These are phyloP conservation scores for Silene coronaria DNA, from an alignment of 179 eudicot genomes.

Conservation along the genomic window DNA sequence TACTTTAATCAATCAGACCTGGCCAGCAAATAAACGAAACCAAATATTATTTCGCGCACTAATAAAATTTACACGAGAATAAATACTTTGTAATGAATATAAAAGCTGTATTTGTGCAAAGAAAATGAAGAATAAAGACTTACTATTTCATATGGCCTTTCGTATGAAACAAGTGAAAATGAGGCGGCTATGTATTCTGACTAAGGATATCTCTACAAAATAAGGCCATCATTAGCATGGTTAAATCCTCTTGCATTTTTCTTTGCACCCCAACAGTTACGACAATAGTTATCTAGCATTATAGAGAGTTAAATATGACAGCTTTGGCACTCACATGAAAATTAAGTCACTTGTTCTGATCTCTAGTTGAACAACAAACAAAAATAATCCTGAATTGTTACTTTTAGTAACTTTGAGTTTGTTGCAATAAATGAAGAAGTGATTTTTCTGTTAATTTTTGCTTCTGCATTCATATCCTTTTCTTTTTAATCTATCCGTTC, in stretches of 20 bases:
- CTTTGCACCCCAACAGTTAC: too few relatives aligned
- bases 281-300: too few relatives aligned
- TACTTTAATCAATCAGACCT: too few relatives aligned
- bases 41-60: too few relatives aligned
- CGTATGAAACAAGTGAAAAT: too few relatives aligned
- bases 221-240: background rate
- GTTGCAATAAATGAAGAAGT: constrained; percentile 3
- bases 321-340: background rate
- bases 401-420: constrained; percentile 1
- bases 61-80: too few relatives aligned
- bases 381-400: background rate
- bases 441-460: background rate
- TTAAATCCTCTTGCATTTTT: background rate
- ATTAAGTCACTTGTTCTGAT: background rate
- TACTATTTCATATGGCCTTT: too few relatives aligned
- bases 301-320: background rate
- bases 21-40: too few relatives aligned
- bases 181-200: background rate
- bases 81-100: too few relatives aligned
- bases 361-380: background rate
- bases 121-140: too few relatives aligned
- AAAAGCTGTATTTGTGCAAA: too few relatives aligned
- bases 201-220: background rate
- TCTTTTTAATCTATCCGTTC: background rate
- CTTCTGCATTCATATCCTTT: background rate